A percentile compares a stretch with the other conserved stretches of the same genome.
These are phyloP conservation scores for Neophaeococcomyces aloes DNA, from an alignment of 2,329 filamentous ascomycete genomes.

Conservation along the genomic window DNA sequence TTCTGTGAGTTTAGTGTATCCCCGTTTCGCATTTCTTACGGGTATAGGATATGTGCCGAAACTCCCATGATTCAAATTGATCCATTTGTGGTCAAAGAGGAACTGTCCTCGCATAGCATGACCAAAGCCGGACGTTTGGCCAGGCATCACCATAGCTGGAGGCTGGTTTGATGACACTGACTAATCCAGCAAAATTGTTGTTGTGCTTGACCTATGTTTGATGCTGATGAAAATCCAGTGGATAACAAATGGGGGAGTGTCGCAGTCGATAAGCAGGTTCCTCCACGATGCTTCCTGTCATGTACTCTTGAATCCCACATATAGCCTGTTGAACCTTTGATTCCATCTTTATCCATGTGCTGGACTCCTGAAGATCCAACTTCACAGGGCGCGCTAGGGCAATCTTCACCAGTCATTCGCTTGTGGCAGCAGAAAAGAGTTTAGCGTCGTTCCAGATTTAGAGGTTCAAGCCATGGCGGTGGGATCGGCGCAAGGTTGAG, in stretches of 20 bases:
- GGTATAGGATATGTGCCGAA: slow-evolving; percentile 63
- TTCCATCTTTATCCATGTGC: neutral
- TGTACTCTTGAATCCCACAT: neutral
- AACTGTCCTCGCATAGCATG: slow-evolving; percentile 53
- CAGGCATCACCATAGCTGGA: slow-evolving; percentile 16
- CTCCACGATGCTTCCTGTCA: neutral
- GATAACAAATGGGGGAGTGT: too few relatives aligned
- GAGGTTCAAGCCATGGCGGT: neutral
- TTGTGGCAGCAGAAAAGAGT: neutral
- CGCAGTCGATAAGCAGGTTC: too few relatives aligned
- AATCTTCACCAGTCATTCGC: neutral
- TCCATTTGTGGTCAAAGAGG: slow-evolving; percentile 55
- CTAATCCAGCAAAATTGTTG: too few relatives aligned
- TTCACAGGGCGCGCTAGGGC: neutral
- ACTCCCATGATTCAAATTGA: slow-evolving; percentile 77
- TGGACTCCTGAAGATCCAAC: neutral
- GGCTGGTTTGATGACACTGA: neutral
- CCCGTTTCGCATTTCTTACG: slow-evolving; percentile 49
- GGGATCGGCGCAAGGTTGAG: too few relatives aligned
- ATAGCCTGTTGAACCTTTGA: neutral
- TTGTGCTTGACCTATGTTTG: too few relatives aligned
- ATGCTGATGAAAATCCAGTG: too few relatives aligned
- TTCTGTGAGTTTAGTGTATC: slow-evolving; percentile 59
- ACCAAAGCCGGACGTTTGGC: slow-evolving; percentile 37
- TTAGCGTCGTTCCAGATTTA: neutral